phyloP scores from a whole-genome alignment of 83 land plant species.

The Picea abies region DNA sequence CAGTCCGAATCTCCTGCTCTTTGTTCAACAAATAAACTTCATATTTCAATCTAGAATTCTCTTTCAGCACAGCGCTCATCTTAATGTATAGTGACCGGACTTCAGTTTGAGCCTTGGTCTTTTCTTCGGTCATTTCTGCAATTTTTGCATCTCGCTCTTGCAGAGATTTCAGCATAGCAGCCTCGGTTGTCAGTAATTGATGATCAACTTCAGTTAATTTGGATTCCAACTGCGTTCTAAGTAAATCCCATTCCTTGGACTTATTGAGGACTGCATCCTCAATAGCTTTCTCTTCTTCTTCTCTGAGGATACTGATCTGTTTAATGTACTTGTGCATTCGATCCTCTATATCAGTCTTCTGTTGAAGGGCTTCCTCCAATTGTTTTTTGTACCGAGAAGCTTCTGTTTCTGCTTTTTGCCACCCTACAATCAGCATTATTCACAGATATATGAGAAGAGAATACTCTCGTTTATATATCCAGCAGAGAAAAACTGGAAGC shows the following conservation, averaged over 20 bases:
- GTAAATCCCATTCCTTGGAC: conserved; percentile 40
- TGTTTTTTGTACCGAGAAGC: conserved; percentile 24
- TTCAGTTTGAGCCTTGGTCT: conserved; percentile 31
- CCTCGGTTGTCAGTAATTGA: conserved; percentile 18
- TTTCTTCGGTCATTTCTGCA: conserved; percentile 24
- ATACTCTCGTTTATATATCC: too few species aligned
- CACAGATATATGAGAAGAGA: neutral
- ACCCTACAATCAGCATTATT: conserved; percentile 24
- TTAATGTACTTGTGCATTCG: conserved; percentile 38
- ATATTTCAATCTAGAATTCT: conserved; percentile 36
- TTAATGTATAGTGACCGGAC: conserved; percentile 21
- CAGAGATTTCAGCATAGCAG: conserved; percentile 4
- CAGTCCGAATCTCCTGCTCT: conserved; percentile 39
- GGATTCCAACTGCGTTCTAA: conserved; percentile 34
- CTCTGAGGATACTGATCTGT: conserved; percentile 27
- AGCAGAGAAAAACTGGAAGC: too few species aligned
- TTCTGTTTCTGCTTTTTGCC: conserved; percentile 57
- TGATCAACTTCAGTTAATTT: conserved; percentile 23
- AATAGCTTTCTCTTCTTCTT: conserved; percentile 34
- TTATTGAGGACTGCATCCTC: conserved; percentile 33
- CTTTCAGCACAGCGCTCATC: conserved; percentile 31
- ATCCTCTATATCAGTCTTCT: conserved; percentile 33
- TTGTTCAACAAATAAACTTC: conserved; percentile 45
- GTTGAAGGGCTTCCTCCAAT: conserved; percentile 28
- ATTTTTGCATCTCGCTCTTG: conserved; percentile 34